Evolutionary conservation across 2,329 filamentous ascomycete species (phyloP), one percentile per base, ranked within the genome.

Genomic region (Fusarium musae): DNA sequence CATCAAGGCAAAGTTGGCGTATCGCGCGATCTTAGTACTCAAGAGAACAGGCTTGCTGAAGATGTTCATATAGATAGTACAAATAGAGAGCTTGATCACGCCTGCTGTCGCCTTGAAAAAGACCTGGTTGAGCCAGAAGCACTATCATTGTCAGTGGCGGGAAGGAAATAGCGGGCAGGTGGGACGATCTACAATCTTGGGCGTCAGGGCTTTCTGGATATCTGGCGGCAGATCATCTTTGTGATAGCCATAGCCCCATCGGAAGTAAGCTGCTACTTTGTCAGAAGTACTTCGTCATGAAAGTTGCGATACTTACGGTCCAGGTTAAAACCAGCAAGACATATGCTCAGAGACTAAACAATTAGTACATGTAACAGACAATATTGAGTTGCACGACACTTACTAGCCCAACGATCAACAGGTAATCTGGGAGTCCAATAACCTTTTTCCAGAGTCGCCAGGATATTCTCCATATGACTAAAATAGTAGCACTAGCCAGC

Each of bases 61-160:
- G 13, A 64, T 64, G 10, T 28, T 64, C 57, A 64, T 44, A 2
- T 64, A 64, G 3, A 64, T 62, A 0, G 44, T 52, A 23, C 57
- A 64, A 6, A 64, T 64, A 0, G 61, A 64, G 6, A 62, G 61
- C n/a, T 64, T 64, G 3, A 64, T 34, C 2, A 52, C 12, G 4
- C 57, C 39, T 0, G 61, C 61, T 2, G 44, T 32, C 3, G 61
- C 54, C 9, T 63, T 63, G 23, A 60, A 63, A 21, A 63, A 60
- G 17, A 64, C 26, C 17, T 64, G 61, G 19, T 64, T 62, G 1
- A 64, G 61, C 57, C 39, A 64, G 57, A 64, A 64, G 30, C 57
- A 64, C 61, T 64, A 37, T 1, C 0, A 39, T 8, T 23, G 7
- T 64, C 6, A 61, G 44, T 32, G 34, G 32, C 16, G 26, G 5